Evolutionary conservation across 768 basidiomycete species (phyloP).

Genomic region (Lentinula aciculospora): DNA sequence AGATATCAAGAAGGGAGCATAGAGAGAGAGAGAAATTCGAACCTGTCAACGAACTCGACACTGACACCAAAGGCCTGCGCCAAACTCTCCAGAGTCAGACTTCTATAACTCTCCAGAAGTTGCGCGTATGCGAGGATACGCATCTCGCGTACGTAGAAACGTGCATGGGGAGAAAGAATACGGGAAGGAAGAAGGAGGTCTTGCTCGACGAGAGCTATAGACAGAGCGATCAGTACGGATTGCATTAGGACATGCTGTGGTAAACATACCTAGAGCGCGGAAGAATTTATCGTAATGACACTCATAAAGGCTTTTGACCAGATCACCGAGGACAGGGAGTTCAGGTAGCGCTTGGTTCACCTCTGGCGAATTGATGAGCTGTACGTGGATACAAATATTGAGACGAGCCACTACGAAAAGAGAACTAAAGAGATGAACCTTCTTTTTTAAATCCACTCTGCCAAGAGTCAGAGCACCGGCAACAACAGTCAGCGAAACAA

Average conservation of each 20-base stretch:
- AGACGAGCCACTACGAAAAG: not conserved
- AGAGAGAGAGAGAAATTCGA: constrained; percentile 23
- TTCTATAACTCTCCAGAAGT: constrained; percentile 86
- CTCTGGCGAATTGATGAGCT: constrained; percentile 86
- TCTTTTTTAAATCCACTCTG: constrained; percentile 87
- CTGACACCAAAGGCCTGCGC: constrained; percentile 86
- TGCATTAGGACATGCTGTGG: not conserved
- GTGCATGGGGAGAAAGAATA: constrained; percentile 77
- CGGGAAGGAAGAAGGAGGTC: constrained; percentile 84
- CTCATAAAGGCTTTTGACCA: constrained; percentile 84
- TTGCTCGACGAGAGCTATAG: constrained; percentile 80
- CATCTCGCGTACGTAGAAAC: constrained; percentile 93
- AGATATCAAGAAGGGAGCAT: not conserved
- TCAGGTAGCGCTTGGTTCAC: constrained; percentile 82
- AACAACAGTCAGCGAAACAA: constrained; percentile 81
- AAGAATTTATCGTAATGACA: constrained; percentile 96
- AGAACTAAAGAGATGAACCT: constrained; percentile 37
- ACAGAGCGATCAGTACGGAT: not conserved
- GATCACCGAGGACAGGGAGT: constrained; percentile 74
- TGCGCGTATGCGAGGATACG: constrained; percentile 91
- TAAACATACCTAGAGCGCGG: constrained; percentile 64
- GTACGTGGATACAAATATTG: not conserved
- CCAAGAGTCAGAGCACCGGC: constrained; percentile 71
- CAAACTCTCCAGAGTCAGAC: constrained; percentile 84
- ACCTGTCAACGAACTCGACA: constrained; percentile 83